These are phyloP conservation scores for Plectranthus barbatus DNA, from an alignment of 257 asterid genomes.

Conservation along the genomic window DNA sequence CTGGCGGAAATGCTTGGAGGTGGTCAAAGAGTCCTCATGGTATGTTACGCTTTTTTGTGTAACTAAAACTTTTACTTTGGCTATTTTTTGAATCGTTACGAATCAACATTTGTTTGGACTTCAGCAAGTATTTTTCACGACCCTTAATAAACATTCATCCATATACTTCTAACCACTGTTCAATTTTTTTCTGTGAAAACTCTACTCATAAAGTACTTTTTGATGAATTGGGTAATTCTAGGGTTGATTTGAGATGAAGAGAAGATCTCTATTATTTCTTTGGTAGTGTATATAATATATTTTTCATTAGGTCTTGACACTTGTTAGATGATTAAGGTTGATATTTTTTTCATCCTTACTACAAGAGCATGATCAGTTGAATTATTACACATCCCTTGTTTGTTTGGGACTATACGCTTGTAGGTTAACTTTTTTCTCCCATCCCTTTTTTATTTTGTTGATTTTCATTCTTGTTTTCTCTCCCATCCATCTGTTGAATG, in stretches of 20 bases:
- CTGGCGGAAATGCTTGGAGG: slow-evolving; percentile 68
- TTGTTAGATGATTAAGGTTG: no score
- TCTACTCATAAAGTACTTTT: no score
- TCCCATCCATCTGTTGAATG: not conserved
- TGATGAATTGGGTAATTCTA: no score
- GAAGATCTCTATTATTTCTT: no score
- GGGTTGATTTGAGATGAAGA: no score
- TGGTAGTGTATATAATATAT: no score
- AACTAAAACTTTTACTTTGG: not conserved
- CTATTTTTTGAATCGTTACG: not conserved
- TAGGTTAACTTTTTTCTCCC: not conserved
- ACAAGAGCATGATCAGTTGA: no score
- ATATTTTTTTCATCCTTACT: no score
- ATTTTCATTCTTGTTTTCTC: not conserved
- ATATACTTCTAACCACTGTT: not conserved
- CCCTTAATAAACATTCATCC: not conserved
- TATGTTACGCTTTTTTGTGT: slow-evolving; percentile 18
- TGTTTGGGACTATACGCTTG: no score
- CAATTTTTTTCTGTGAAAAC: no score
- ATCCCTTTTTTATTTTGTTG: not conserved
- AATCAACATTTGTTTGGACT: not conserved
- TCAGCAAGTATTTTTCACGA: not conserved
- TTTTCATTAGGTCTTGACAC: no score
- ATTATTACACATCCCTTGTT: no score
- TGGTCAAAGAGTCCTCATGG: slow-evolving; percentile 93